phyloP scores from a whole-genome alignment of 306 rosid species.

The Coriaria nepalensis region DNA sequence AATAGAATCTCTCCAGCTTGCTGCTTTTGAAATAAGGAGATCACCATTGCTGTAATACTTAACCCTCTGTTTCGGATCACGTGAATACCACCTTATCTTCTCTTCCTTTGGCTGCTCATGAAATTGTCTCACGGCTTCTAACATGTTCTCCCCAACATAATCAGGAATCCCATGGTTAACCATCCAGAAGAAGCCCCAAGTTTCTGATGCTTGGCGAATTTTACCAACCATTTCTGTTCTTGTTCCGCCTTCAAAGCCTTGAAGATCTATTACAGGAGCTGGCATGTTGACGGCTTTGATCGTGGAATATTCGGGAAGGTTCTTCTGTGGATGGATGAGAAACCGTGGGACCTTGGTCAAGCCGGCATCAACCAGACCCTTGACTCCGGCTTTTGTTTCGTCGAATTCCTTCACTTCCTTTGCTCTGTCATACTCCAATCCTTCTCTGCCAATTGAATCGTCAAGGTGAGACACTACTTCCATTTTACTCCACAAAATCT shows the following conservation, averaged over 20 bases:
- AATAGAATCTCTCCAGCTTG: constrained; percentile 80
- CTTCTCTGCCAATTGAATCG: too few species aligned
- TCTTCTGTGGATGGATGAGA: constrained; percentile 39
- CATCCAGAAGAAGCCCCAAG: constrained; percentile 76
- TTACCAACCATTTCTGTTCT: constrained; percentile 23
- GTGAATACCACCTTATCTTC: constrained; percentile 63
- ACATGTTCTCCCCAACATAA: constrained; percentile 29
- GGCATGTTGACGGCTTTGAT: constrained; percentile 7
- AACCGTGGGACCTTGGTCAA: constrained; percentile 44
- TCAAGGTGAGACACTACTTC: too few species aligned
- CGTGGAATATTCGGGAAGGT: neutral
- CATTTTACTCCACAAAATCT: too few species aligned
- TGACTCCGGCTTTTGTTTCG: constrained; percentile 60
- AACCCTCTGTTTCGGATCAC: constrained; percentile 34
- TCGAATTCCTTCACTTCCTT: constrained; percentile 58
- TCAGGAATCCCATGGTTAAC: constrained; percentile 55
- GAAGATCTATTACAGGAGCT: constrained; percentile 52
- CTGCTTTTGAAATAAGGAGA: constrained; percentile 45
- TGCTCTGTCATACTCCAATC: constrained; percentile 28
- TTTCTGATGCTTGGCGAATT: constrained; percentile 43
- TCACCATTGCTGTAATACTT: constrained; percentile 60
- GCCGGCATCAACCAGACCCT: constrained; percentile 57
- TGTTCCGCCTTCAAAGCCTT: constrained; percentile 22
- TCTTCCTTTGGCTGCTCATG: constrained; percentile 54
- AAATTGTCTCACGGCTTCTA: constrained; percentile 31